Conservation (phyloP, 371 early-diverging fungal genomes). For the Circinella minor region DNA sequence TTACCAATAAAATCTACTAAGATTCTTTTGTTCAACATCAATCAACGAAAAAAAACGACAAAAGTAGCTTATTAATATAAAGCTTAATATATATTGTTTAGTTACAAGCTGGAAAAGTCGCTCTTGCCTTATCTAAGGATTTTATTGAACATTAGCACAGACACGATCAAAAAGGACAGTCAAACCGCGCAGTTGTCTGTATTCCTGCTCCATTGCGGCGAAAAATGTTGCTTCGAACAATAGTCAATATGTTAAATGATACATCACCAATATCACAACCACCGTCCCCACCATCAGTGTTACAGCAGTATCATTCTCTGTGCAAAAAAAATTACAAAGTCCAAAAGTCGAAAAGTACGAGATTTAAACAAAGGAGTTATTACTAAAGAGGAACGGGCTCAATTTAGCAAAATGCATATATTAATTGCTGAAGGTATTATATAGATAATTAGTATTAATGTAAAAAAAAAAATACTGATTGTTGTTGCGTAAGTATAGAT, state of each 20-base stretch:
- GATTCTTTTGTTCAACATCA: too few species aligned
- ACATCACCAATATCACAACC: neutral
- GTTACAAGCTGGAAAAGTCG: constrained; percentile 64
- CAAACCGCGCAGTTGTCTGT: constrained; percentile 24
- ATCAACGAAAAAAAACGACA: too few species aligned
- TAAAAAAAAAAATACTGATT: too few species aligned
- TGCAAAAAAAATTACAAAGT: too few species aligned
- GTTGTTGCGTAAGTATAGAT: constrained; percentile 20
- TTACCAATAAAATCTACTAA: too few species aligned
- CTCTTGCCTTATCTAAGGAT: constrained; percentile 50
- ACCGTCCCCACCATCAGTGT: neutral
- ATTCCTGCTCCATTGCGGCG: constrained; percentile 59
- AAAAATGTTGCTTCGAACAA: constrained; percentile 42
- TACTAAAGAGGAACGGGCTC: constrained; percentile 33
- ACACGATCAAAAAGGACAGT: too few species aligned
- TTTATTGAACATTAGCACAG: constrained; percentile 42
- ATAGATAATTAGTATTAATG: too few species aligned
- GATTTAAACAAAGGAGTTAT: constrained; percentile 7
- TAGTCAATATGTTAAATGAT: constrained; percentile 34
- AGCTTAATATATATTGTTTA: too few species aligned
- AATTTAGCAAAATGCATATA: constrained; percentile 41
- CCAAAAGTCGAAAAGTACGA: too few species aligned
- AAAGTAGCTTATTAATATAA: too few species aligned
- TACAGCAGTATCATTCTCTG: neutral
- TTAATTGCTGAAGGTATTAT: constrained; percentile 48